Conservation (phyloP, 352 stramenopile genomes). For the Phytopythium delawarense region DNA sequence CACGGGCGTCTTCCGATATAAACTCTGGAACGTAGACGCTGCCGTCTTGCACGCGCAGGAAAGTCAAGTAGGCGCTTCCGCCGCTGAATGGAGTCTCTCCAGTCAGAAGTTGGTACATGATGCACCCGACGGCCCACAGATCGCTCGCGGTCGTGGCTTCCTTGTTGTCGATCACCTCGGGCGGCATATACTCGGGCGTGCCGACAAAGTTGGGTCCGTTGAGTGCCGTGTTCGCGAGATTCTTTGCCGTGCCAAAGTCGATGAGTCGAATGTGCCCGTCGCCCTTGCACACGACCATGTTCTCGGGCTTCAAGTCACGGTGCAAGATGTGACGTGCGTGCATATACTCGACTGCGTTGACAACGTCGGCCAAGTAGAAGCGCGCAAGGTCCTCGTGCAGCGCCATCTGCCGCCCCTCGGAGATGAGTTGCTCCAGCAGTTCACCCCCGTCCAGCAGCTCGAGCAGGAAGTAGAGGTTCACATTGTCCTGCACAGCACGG, state of each 20-base stretch:
- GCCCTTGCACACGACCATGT: slow-evolving; percentile 86
- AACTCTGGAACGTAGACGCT: slow-evolving; percentile 56
- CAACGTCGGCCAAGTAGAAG: slow-evolving; percentile 87
- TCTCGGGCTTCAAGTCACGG: slow-evolving; percentile 94
- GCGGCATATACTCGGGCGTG: slow-evolving; percentile 86
- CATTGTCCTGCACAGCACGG: slow-evolving; percentile 58
- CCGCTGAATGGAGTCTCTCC: slow-evolving; percentile 79
- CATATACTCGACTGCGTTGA: slow-evolving; percentile 93
- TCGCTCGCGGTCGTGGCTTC: slow-evolving; percentile 52
- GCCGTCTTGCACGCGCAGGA: slow-evolving; percentile 67
- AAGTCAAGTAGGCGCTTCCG: slow-evolving; percentile 76
- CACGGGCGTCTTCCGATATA: slow-evolving; percentile 49
- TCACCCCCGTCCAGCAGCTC: slow-evolving; percentile 91
- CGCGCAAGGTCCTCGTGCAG: slow-evolving; percentile 70
- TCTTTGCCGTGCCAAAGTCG: slow-evolving; percentile 84
- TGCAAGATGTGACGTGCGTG: slow-evolving; percentile 92
- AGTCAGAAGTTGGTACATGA: slow-evolving; percentile 70
- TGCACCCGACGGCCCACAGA: slow-evolving; percentile 77
- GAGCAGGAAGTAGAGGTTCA: slow-evolving; percentile 95
- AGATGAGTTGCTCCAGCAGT: slow-evolving; percentile 89
- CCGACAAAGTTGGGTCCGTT: slow-evolving; percentile 88
- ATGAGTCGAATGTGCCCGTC: slow-evolving; percentile 72
- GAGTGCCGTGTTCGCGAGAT: slow-evolving; percentile 44
- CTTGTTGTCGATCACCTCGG: slow-evolving; percentile 84
- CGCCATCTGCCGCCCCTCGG: slow-evolving; percentile 69